phyloP scores from a whole-genome alignment of 108 stramenopile species.

The Skeletonema marinoi region DNA sequence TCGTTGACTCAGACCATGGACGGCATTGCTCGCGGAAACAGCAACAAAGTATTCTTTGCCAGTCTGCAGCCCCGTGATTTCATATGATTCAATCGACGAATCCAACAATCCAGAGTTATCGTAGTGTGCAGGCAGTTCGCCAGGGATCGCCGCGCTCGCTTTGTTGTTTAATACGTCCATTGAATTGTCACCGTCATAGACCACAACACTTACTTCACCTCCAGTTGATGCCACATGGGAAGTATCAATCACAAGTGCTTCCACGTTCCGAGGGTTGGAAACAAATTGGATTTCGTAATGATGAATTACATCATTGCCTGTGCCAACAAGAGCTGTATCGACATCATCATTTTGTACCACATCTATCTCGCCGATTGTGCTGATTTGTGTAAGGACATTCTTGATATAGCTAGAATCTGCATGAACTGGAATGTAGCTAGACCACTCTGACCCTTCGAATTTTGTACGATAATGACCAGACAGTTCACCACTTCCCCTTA shows the following conservation, averaged over 20 bases:
- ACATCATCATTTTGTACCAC: conserved; percentile 45
- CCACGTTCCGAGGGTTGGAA: conserved; percentile 59
- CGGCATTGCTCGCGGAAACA: conserved; percentile 71
- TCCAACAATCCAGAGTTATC: conserved; percentile 44
- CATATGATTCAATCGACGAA: conserved; percentile 44
- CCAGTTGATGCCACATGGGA: conserved; percentile 39
- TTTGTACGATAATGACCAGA: conserved; percentile 64
- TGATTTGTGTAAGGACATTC: conserved; percentile 61
- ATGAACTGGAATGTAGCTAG: conserved; percentile 48
- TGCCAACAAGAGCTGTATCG: conserved; percentile 31
- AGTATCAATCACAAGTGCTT: conserved; percentile 54
- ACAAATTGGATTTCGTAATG: conserved; percentile 63
- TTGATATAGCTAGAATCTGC: conserved; percentile 59
- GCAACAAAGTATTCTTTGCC: conserved; percentile 71
- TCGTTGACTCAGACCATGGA: conserved; percentile 64
- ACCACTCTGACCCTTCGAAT: conserved; percentile 59
- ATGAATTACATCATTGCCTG: conserved; percentile 25
- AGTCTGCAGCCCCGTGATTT: conserved; percentile 62
- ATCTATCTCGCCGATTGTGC: conserved; percentile 42
- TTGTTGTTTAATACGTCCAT: conserved; percentile 47
- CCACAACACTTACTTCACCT: conserved; percentile 41
- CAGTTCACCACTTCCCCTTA: conserved; percentile 31
- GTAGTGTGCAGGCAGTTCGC: conserved; percentile 72
- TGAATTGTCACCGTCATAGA: conserved; percentile 70
- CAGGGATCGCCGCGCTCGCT: conserved; percentile 44